These are phyloP conservation scores for Boletus vinaceobasis DNA, from an alignment of 768 basidiomycete species.

Conservation along the genomic window DNA sequence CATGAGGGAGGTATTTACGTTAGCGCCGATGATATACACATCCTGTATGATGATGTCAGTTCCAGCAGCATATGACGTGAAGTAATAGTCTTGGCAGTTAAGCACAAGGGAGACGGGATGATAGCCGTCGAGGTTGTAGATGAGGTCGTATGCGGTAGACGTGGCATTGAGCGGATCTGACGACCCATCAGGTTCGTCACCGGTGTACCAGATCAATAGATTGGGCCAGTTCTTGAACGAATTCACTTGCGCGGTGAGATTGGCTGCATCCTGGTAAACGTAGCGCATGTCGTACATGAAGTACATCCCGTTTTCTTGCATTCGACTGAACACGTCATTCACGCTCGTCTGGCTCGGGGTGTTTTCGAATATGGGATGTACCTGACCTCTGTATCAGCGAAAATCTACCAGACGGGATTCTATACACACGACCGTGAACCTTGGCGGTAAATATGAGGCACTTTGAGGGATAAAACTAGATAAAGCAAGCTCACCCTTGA, in stretches of 20 bases:
- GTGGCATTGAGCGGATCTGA: constrained; percentile 61
- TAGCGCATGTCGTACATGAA: constrained; percentile 82
- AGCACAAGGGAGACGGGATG: constrained; percentile 64
- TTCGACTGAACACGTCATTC: constrained; percentile 53
- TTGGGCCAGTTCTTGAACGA: constrained; percentile 63
- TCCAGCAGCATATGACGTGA: constrained; percentile 54
- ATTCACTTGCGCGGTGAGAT: constrained; percentile 64
- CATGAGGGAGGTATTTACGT: constrained; percentile 56
- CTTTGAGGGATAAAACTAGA: background rate
- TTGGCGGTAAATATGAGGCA: background rate
- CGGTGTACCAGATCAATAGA: constrained; percentile 69
- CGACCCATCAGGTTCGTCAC: constrained; percentile 70
- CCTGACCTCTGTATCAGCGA: constrained; percentile 30
- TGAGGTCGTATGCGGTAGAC: constrained; percentile 48
- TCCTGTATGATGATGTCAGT: constrained; percentile 72
- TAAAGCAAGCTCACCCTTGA: constrained; percentile 21
- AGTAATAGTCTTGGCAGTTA: constrained; percentile 66
- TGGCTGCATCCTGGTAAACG: constrained; percentile 59
- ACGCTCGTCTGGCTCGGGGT: constrained; percentile 47
- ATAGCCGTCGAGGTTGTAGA: constrained; percentile 61
- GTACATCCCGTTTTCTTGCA: constrained; percentile 62
- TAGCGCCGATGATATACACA: constrained; percentile 46
- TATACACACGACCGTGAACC: constrained; percentile 30
- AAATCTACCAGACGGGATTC: background rate
- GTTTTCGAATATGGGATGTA: constrained; percentile 70